These are phyloP conservation scores for Hansenula lynferdii DNA, from an alignment of 1,139 yeast species.

Conservation along the genomic window DNA sequence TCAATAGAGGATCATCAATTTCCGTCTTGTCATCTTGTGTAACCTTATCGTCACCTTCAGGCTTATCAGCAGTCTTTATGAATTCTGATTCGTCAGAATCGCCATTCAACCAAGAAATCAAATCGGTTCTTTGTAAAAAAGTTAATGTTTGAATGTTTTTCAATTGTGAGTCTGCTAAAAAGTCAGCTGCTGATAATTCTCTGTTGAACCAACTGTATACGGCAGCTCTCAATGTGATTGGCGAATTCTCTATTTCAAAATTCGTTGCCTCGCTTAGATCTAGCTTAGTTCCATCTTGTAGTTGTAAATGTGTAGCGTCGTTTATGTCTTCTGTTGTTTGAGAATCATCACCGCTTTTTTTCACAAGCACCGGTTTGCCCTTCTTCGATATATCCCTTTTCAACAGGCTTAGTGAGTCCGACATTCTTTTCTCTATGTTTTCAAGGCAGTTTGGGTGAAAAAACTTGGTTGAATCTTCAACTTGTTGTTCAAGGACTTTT, in stretches of 20 bases:
- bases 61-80: slow-evolving; percentile 23
- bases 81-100: slow-evolving; percentile 53
- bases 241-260: slow-evolving; percentile 48
- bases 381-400: slow-evolving; percentile 2
- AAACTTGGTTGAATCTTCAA: too few species aligned
- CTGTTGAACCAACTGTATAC: slow-evolving; percentile 78
- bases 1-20: slow-evolving; percentile 50
- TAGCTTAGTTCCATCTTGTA: slow-evolving; percentile 9
- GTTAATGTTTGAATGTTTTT: slow-evolving; percentile 66
- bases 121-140: slow-evolving; percentile 81
- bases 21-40: slow-evolving; percentile 4
- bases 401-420: background rate
- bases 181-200: slow-evolving; percentile 77
- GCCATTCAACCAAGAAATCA: slow-evolving; percentile 77
- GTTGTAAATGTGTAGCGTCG: slow-evolving; percentile 16
- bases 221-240: slow-evolving; percentile 55
- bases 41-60: background rate
- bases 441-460: too few species aligned
- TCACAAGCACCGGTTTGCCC: slow-evolving; percentile 15
- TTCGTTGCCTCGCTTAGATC: slow-evolving; percentile 46
- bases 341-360: slow-evolving; percentile 16
- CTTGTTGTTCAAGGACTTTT: too few species aligned
- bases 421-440: too few species aligned
- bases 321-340: slow-evolving; percentile 24
- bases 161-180: slow-evolving; percentile 67